A percentile compares a stretch with the other conserved stretches of the same genome.
Evolutionary conservation across 1,284 basidiomycete genomes (phyloP).

Genomic region (Apiotrichum akiyoshidainum): DNA sequence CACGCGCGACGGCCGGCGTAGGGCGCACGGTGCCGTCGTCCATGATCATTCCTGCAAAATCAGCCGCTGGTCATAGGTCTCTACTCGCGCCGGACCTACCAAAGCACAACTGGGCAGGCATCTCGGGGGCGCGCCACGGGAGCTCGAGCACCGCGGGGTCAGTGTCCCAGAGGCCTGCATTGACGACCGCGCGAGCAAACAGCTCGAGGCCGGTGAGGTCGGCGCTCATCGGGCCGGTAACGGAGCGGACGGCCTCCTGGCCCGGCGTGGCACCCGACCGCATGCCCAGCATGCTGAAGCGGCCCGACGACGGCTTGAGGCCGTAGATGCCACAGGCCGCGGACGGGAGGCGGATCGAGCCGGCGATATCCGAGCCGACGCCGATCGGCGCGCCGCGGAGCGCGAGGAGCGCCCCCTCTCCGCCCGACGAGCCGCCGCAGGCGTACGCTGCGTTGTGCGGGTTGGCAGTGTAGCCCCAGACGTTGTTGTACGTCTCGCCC

Average conservation of each 20-base stretch:
- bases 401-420: constrained; percentile 51
- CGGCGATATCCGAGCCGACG: constrained; percentile 54
- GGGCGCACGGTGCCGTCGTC: constrained; percentile 60
- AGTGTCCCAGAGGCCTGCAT: constrained; percentile 61
- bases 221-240: constrained; percentile 64
- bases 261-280: constrained; percentile 59
- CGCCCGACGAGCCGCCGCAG: constrained; percentile 47
- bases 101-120: constrained; percentile 57
- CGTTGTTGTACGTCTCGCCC: constrained; percentile 35
- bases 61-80: neutral
- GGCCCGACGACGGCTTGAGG: constrained; percentile 15
- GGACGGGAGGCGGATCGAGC: constrained; percentile 55
- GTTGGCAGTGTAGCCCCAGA: constrained; percentile 40
- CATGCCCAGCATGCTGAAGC: constrained; percentile 32
- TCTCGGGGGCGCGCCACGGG: constrained; percentile 61
- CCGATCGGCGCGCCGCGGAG: constrained; percentile 43
- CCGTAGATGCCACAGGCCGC: constrained; percentile 18
- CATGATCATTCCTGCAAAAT: constrained; percentile 51
- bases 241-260: constrained; percentile 64
- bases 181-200: constrained; percentile 56
- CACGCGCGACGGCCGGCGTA: constrained; percentile 64
- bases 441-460: constrained; percentile 45
- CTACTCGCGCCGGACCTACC: constrained; percentile 8
- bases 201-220: constrained; percentile 59
- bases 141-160: constrained; percentile 62